Percentiles rank a stretch among this genome's conserved stretches.
Evolutionary conservation across 495 filamentous ascomycete species (phyloP).

Genomic region (Penicillium alfredii): DNA sequence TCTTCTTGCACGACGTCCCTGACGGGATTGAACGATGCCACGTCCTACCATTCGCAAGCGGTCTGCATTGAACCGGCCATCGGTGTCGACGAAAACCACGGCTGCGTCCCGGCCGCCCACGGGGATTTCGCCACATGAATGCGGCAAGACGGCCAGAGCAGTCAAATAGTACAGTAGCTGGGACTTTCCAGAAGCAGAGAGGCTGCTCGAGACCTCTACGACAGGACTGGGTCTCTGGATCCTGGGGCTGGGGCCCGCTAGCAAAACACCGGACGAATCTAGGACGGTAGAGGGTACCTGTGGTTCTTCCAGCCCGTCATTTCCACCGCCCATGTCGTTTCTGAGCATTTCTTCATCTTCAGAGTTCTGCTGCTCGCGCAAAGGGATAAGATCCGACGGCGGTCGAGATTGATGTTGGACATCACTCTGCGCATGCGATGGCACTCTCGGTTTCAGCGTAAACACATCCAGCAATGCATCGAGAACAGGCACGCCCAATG

Average conservation of each 20-base stretch:
- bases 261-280: conserved; percentile 6
- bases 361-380: no score
- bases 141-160: conserved; percentile 52
- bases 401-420: conserved; percentile 1
- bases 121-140: conserved; percentile 21
- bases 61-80: conserved; percentile 57
- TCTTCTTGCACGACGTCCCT: background rate
- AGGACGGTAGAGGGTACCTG: no score
- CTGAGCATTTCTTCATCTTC: conserved; percentile 21
- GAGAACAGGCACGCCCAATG: conserved; percentile 41
- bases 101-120: conserved; percentile 49
- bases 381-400: background rate
- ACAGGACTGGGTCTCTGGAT: conserved; percentile 35
- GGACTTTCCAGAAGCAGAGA: conserved; percentile 55
- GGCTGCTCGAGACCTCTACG: conserved; percentile 52
- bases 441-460: conserved; percentile 25
- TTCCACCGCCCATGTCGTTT: no score
- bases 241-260: conserved; percentile 6
- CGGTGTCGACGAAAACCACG: conserved; percentile 65
- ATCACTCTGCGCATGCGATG: background rate
- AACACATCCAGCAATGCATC: conserved; percentile 47
- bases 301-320: background rate
- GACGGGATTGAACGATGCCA: conserved; percentile 22
- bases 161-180: conserved; percentile 65
- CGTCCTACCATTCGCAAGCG: conserved; percentile 44